Evolutionary conservation across 2,329 filamentous ascomycete genomes (phyloP).

Genomic region (Mollisia scopiformis): DNA sequence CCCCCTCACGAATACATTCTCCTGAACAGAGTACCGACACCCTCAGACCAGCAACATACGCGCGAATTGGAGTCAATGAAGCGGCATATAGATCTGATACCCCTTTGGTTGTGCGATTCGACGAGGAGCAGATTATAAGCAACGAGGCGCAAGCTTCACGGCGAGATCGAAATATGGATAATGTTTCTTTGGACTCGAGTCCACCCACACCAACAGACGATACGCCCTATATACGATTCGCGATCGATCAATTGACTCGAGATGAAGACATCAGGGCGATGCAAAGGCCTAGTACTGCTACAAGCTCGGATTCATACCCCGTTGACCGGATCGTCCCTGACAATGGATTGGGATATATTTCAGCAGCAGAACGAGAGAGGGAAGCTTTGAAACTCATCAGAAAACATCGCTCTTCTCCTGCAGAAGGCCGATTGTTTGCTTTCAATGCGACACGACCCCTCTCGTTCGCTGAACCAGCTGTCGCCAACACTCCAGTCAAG

Average conservation of each 20-base stretch:
- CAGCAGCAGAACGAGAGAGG: conserved; percentile 28
- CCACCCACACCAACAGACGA: conserved; percentile 78
- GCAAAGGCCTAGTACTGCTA: conserved; percentile 51
- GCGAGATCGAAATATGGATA: conserved; percentile 24
- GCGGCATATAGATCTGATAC: conserved; percentile 25
- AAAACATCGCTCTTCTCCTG: conserved; percentile 40
- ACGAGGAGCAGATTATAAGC: conserved; percentile 33
- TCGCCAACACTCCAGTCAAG: conserved; percentile 5
- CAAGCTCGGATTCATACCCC: conserved; percentile 46
- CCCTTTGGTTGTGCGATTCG: conserved; percentile 30
- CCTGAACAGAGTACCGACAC: conserved; percentile 19
- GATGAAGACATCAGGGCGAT: conserved; percentile 65
- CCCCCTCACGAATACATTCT: conserved; percentile 22
- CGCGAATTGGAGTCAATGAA: conserved; percentile 27
- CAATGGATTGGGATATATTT: conserved; percentile 41
- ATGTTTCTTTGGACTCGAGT: conserved; percentile 32
- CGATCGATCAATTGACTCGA: conserved; percentile 82
- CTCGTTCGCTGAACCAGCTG: conserved; percentile 21
- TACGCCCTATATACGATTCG: conserved; percentile 85
- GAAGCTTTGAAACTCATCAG: conserved; percentile 37
- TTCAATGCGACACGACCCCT: conserved; percentile 35
- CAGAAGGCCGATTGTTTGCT: conserved; percentile 32
- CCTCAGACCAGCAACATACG: conserved; percentile 15
- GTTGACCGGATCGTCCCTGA: conserved; percentile 52
- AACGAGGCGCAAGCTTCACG: conserved; percentile 27